Evolutionary conservation across 352 stramenopile genomes (phyloP).

Genomic region (Pythium dissimile): DNA sequence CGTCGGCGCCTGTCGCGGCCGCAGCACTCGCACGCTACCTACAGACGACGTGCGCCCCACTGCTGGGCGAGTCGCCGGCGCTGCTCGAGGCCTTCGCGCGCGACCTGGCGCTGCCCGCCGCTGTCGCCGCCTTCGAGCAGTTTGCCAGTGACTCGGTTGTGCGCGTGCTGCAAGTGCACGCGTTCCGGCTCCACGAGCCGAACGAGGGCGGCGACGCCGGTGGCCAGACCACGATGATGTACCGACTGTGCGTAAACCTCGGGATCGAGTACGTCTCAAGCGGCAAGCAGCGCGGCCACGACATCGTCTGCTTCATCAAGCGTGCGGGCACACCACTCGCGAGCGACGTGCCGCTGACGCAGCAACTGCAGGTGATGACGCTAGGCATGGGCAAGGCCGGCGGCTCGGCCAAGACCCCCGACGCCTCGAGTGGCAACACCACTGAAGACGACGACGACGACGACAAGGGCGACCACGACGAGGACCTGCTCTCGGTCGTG

Average conservation of each 20-base stretch:
- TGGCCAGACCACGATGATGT: slow-evolving; percentile 16
- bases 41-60: slow-evolving; percentile 56
- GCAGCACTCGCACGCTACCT: slow-evolving; percentile 56
- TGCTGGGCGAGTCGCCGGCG: slow-evolving; percentile 52
- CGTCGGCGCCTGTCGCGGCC: slow-evolving; percentile 37
- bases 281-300: slow-evolving; percentile 60
- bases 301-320: slow-evolving; percentile 88
- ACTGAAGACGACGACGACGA: slow-evolving; percentile 57
- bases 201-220: slow-evolving; percentile 5
- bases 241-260: slow-evolving; percentile 64
- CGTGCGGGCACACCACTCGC: slow-evolving; percentile 60
- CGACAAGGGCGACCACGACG: slow-evolving; percentile 47
- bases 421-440: slow-evolving; percentile 47
- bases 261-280: slow-evolving; percentile 63
- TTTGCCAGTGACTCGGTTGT: slow-evolving; percentile 59
- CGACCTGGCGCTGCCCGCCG: slow-evolving; percentile 33
- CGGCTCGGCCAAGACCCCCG: slow-evolving; percentile 25
- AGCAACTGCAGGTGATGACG: slow-evolving; percentile 88
- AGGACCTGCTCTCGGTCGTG: slow-evolving; percentile 73
- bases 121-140: slow-evolving; percentile 55
- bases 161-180: slow-evolving; percentile 77
- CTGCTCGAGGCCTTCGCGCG: slow-evolving; percentile 42
- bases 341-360: slow-evolving; percentile 65
- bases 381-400: slow-evolving; percentile 58
- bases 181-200: slow-evolving; percentile 34